Evolutionary conservation across 2,329 filamentous ascomycete genomes (phyloP).

Genomic region (Venturiaceae sp.): DNA sequence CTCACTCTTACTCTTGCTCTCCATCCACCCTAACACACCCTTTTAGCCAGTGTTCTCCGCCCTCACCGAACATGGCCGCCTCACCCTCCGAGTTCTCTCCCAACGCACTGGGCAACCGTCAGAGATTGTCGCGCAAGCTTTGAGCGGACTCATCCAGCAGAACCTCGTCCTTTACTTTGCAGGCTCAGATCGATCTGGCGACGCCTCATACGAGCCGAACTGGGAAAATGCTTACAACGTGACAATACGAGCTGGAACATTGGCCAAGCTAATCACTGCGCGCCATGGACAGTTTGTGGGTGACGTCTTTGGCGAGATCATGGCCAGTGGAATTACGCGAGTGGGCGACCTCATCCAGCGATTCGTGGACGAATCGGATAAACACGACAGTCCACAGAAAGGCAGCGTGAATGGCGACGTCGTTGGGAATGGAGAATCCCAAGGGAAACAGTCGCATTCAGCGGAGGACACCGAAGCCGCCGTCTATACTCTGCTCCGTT

Average conservation of each 20-base stretch:
- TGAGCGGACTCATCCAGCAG: constrained; percentile 72
- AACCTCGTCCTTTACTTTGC: constrained; percentile 71
- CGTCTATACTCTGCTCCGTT: constrained; percentile 44
- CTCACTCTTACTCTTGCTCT: neutral
- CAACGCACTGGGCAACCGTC: constrained; percentile 62
- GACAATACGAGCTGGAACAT: constrained; percentile 70
- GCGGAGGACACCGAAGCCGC: constrained; percentile 18
- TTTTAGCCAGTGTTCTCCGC: constrained; percentile 71
- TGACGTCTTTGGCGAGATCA: constrained; percentile 63
- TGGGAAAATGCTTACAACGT: constrained; percentile 64
- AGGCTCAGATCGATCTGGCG: constrained; percentile 45
- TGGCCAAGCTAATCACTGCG: constrained; percentile 64
- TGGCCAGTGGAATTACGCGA: constrained; percentile 68
- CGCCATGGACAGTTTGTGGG: constrained; percentile 67
- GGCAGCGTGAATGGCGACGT: constrained; percentile 9
- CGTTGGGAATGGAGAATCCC: constrained; percentile 12
- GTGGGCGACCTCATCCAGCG: constrained; percentile 58
- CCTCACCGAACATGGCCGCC: constrained; percentile 69
- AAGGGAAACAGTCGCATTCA: constrained; percentile 14
- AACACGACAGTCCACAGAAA: constrained; percentile 14
- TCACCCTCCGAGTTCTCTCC: constrained; percentile 58
- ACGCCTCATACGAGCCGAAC: constrained; percentile 78
- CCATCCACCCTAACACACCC: constrained; percentile 5
- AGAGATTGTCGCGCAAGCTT: constrained; percentile 56
- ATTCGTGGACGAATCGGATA: constrained; percentile 11